Conservation (phyloP, 257 asterid genomes). For the Ilex asprella region DNA sequence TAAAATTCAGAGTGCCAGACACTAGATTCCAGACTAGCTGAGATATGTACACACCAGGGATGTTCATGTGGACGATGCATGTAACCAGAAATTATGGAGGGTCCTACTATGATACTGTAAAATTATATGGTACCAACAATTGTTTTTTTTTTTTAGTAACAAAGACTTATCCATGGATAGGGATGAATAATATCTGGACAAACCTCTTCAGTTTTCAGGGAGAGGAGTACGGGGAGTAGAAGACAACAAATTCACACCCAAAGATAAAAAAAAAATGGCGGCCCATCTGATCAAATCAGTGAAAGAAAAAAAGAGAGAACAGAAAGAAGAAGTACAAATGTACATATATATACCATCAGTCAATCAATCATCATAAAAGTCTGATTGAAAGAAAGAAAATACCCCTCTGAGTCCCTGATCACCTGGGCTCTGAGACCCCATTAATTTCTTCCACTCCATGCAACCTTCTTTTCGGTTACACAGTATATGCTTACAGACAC, state of each 20-base stretch:
- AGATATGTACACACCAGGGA: conserved; percentile 20
- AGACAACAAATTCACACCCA: conserved; percentile 9
- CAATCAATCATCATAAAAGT: conserved; percentile 61
- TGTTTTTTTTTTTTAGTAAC: too few species aligned
- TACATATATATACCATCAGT: conserved; percentile 30
- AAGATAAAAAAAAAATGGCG: conserved; percentile 53
- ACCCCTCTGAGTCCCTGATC: neutral
- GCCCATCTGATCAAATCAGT: conserved; percentile 59
- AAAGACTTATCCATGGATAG: too few species aligned
- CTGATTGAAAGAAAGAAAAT: conserved; percentile 19
- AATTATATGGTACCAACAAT: too few species aligned
- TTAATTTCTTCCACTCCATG: conserved; percentile 25
- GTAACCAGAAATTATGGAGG: conserved; percentile 13
- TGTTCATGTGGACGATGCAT: conserved; percentile 8
- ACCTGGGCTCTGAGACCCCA: conserved; percentile 11
- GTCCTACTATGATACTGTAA: neutral
- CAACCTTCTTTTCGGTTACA: conserved; percentile 21
- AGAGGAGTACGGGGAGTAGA: neutral
- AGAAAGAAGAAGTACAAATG: conserved; percentile 21
- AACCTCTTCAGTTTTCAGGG: conserved; percentile 4
- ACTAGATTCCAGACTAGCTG: conserved; percentile 59
- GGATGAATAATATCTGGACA: conserved; percentile 17
- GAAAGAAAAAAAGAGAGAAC: conserved; percentile 19
- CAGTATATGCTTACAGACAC: neutral
- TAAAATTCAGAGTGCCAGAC: conserved; percentile 40